Conservation (phyloP, 2,329 filamentous ascomycete genomes). For the Colletotrichum shisoi region DNA sequence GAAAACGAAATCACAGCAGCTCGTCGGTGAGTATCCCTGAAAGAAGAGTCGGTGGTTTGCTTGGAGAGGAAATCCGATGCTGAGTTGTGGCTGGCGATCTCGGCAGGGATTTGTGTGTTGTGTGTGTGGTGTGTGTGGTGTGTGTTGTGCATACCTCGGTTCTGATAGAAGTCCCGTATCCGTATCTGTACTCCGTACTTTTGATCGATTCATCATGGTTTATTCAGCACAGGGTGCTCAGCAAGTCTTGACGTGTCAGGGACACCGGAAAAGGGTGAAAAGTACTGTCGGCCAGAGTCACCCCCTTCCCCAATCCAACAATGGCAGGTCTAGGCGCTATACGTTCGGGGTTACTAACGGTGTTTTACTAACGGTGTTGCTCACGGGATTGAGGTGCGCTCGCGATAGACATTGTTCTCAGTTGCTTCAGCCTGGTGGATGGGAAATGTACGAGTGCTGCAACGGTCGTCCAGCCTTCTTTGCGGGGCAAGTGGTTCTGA, state of each 20-base stretch:
- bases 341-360: too few relatives aligned
- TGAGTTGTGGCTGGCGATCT: constrained; percentile 40
- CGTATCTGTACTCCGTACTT: constrained; percentile 25
- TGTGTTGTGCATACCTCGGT: constrained; percentile 34
- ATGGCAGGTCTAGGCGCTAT: constrained; percentile 32
- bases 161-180: constrained; percentile 29
- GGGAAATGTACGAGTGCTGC: constrained; percentile 9
- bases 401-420: not conserved
- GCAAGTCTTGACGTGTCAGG: constrained; percentile 21
- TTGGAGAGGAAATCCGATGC: constrained; percentile 39
- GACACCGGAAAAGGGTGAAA: not conserved
- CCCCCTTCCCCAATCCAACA: constrained; percentile 9
- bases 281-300: constrained; percentile 5
- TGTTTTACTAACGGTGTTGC: not conserved
- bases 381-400: constrained; percentile 1
- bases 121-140: constrained; percentile 6
- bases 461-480: constrained; percentile 38
- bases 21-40: constrained; percentile 31
- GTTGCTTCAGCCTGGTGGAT: constrained; percentile 24
- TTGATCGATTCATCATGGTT: constrained; percentile 35
- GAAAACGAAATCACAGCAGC: constrained; percentile 26
- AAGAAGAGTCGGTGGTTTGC: constrained; percentile 35
- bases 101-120: constrained; percentile 34
- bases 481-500: constrained; percentile 38
- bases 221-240: constrained; percentile 18